A percentile compares a stretch with the other conserved stretches of the same genome.
phyloP scores from a whole-genome alignment of 768 basidiomycete species.

The Ramaria sp. region DNA sequence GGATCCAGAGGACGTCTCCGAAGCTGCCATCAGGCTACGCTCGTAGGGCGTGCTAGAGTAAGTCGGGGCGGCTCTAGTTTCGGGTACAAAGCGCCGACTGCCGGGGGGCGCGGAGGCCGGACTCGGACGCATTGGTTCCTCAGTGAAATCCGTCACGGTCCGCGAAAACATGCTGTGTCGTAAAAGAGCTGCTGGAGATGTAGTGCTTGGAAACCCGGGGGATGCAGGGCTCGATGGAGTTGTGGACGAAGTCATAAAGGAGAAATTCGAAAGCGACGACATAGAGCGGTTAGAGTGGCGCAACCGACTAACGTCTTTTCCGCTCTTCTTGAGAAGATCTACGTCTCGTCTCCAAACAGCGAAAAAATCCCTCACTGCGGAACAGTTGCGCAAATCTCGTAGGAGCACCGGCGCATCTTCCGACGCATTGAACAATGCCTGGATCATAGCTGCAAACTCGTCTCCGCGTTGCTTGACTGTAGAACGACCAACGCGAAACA shows the following conservation, averaged over 20 bases:
- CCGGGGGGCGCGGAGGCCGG: neutral
- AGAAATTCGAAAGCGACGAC: conserved; percentile 32
- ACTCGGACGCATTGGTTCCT: neutral
- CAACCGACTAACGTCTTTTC: conserved; percentile 13
- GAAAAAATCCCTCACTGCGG: conserved; percentile 64
- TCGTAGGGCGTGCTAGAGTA: neutral
- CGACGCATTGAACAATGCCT: conserved; percentile 41
- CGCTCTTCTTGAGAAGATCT: conserved; percentile 41
- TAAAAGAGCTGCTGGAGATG: neutral
- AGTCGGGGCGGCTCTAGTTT: neutral
- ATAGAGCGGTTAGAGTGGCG: conserved; percentile 31
- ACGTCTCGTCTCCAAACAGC: conserved; percentile 66
- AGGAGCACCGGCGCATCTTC: conserved; percentile 52
- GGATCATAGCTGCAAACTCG: conserved; percentile 50
- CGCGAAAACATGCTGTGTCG: conserved; percentile 1
- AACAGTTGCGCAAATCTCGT: conserved; percentile 49
- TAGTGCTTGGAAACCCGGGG: neutral
- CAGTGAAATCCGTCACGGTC: neutral
- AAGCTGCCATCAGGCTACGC: neutral
- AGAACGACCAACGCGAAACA: conserved; percentile 63
- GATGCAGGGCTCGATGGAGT: neutral
- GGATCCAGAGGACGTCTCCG: neutral
- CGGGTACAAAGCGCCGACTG: neutral
- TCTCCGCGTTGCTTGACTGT: conserved; percentile 50
- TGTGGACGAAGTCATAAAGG: neutral